phyloP scores from a whole-genome alignment of 345 rosid species.

The Erucastrum elatum region DNA sequence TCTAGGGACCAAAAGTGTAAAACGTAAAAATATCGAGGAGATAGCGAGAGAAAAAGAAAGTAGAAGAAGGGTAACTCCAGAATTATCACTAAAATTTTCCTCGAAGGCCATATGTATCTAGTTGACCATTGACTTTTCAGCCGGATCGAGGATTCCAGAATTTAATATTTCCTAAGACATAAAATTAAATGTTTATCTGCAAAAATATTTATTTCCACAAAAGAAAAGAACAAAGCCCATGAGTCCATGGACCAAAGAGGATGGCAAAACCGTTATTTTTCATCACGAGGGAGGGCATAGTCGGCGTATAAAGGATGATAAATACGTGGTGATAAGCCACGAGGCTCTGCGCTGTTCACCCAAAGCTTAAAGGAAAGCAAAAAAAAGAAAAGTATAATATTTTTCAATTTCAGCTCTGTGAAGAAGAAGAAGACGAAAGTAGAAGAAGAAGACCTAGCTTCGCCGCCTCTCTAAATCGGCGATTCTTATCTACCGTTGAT shows the following conservation, averaged over 20 bases:
- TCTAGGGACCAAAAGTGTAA: not conserved
- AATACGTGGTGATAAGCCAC: slow-evolving; percentile 45
- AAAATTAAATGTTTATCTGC: not conserved
- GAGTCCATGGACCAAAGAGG: not conserved
- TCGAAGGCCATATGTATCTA: not conserved
- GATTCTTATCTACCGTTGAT: not conserved
- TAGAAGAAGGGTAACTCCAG: not conserved
- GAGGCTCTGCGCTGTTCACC: slow-evolving; percentile 37
- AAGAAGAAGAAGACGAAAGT: slow-evolving; percentile 5
- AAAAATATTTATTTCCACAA: not conserved
- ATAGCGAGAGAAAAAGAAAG: too few relatives aligned
- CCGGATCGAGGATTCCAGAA: not conserved
- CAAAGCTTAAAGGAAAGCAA: not conserved
- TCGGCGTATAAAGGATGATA: slow-evolving; percentile 23
- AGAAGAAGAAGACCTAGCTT: slow-evolving; percentile 9
- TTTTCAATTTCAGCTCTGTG: not conserved
- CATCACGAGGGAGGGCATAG: not conserved
- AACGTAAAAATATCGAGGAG: not conserved
- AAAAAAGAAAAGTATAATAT: not conserved
- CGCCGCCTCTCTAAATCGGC: slow-evolving; percentile 20
- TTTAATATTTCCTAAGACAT: not conserved
- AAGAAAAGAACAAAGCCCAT: not conserved
- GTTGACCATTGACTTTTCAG: slow-evolving; percentile 3
- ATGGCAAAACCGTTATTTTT: not conserved
- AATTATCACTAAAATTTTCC: not conserved